Base-by-base conservation (phyloP, 2,329 filamentous ascomycete species). In the Sarocladium brachiariae region DNA sequence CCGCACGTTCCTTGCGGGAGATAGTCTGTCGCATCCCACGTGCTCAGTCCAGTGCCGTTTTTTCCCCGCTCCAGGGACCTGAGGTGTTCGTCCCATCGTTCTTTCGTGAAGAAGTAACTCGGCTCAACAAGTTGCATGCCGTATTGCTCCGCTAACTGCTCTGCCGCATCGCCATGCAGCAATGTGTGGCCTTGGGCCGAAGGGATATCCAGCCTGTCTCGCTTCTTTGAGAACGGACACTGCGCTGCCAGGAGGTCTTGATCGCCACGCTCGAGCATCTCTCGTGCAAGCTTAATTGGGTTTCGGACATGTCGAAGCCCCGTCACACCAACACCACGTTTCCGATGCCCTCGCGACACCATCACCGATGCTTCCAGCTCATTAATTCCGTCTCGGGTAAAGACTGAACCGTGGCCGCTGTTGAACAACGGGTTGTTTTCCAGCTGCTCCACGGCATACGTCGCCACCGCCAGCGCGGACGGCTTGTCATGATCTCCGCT, bases 331-430 rank as follows among this genome's bases (percentile, higher is more conserved):
- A 88, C 86, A 14, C 83, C 89, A 31, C 88, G 80, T 72, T 95
- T 96, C 35, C 81, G 77, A 51, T 74, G 73, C 0, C 84, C 86
- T 24, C 76, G 75, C 2, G 85, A 87, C 0, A 95, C 86, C 89
- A 95, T 95, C 49, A 95, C 80, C 8, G 83, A 87, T 1, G 88
- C 87, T 68, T 96, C 90, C 54, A 95, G 82, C 70, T 96, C 87
- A 64, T 91, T 90, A 55, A 83, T 78, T 16, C 90, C 91, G 56
- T 86, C 83, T 48, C 84, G 81, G 1, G 89, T 95, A 66, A 95
- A 96, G 18, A 95, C 89, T 48, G 89, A 87, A 50, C 91, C 91
- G 59, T 83, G 84, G 7, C 83, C 89, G 52, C 83, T 83, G 70
- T 96, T 96, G 76, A 93, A 95, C 4, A 95, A 78, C 2, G 84